Evolutionary conservation across 805 yeast genomes (phyloP).

Genomic region (Helenozyma rhizophorensis): DNA sequence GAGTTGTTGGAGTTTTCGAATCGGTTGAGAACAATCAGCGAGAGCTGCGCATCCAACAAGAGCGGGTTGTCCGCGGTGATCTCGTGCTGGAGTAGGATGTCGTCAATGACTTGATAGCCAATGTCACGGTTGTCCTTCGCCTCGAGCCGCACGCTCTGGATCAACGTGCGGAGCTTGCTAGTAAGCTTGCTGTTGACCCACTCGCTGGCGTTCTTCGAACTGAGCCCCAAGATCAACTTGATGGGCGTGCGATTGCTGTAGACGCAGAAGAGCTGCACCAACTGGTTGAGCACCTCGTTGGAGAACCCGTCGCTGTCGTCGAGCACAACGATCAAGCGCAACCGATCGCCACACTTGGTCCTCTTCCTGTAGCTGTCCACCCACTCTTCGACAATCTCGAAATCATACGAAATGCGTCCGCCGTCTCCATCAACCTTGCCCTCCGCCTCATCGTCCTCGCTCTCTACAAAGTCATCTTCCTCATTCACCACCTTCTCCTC

Average conservation of each 20-base stretch:
- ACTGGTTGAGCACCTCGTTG: slow-evolving; percentile 31
- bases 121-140: slow-evolving; percentile 29
- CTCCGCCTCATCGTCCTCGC: slow-evolving; percentile 15
- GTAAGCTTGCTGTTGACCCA: slow-evolving; percentile 35
- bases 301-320: slow-evolving; percentile 36
- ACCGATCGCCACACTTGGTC: slow-evolving; percentile 4
- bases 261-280: slow-evolving; percentile 27
- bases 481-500: slow-evolving; percentile 6
- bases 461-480: slow-evolving; percentile 1
- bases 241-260: slow-evolving; percentile 26
- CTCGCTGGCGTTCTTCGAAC: slow-evolving; percentile 29
- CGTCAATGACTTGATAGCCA: slow-evolving; percentile 30
- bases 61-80: slow-evolving; percentile 17
- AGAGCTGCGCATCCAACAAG: slow-evolving; percentile 21
- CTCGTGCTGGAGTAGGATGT: slow-evolving; percentile 27
- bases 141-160: slow-evolving; percentile 29
- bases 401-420: slow-evolving; percentile 31
- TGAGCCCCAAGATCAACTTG: slow-evolving; percentile 33
- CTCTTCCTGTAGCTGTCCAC: slow-evolving; percentile 12
- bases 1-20: slow-evolving; percentile 38
- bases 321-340: slow-evolving; percentile 25
- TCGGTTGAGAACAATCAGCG: slow-evolving; percentile 28
- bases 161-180: slow-evolving; percentile 23
- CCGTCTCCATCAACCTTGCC: slow-evolving; percentile 13
- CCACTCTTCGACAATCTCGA: slow-evolving; percentile 34